These are phyloP conservation scores for Xylariomycetidae sp. DNA, from an alignment of 2,329 filamentous ascomycete species.

Conservation along the genomic window DNA sequence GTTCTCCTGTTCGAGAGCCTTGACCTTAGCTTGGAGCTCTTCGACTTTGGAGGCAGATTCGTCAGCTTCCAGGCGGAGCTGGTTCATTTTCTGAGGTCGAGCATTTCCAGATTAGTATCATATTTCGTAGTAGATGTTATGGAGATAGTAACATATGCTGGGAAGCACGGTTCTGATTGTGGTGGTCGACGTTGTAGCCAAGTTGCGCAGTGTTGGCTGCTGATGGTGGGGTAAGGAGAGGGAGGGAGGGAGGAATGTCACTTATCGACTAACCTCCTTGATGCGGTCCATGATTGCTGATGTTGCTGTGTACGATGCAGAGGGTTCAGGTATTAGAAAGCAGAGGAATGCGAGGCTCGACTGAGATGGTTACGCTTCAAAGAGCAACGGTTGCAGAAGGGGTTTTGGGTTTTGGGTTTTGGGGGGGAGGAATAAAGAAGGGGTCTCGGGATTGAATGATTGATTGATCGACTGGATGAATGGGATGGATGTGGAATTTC, in stretches of 20 bases:
- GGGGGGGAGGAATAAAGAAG: constrained; percentile 4
- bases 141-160: no score
- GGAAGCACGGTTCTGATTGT: no score
- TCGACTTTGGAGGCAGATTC: constrained; percentile 76
- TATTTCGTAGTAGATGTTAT: no score
- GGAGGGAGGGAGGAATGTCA: constrained; percentile 11
- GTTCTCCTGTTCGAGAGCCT: constrained; percentile 90
- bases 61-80: constrained; percentile 91
- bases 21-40: constrained; percentile 83
- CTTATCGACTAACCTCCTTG: constrained; percentile 67
- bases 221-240: constrained; percentile 28
- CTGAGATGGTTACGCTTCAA: constrained; percentile 1
- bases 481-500: constrained; percentile 22
- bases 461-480: constrained; percentile 22
- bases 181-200: background rate
- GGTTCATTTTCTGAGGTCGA: constrained; percentile 83
- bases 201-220: constrained; percentile 19
- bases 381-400: constrained; percentile 18
- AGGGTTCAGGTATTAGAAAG: no score
- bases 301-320: no score
- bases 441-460: constrained; percentile 18
- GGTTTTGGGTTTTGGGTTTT: constrained; percentile 7
- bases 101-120: no score
- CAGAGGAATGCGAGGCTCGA: no score
- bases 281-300: constrained; percentile 72